Conservation (phyloP, 768 basidiomycete genomes). For the Xanthoconium stramineum region DNA sequence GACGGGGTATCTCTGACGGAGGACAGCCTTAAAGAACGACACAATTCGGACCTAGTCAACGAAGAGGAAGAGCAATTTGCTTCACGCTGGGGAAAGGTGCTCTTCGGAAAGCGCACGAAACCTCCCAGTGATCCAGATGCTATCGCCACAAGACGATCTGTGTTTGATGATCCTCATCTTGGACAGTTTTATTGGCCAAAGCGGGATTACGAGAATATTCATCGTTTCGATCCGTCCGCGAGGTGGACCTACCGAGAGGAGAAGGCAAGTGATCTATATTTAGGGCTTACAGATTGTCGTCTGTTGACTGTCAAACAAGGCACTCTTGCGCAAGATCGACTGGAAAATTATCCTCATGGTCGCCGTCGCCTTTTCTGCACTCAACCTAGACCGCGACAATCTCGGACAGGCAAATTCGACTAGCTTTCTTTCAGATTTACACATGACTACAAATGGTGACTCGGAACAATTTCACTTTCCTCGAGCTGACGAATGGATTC, state of each 20-base stretch:
- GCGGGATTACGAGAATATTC: slow-evolving; percentile 50
- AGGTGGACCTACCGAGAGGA: slow-evolving; percentile 63
- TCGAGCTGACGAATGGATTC: neutral
- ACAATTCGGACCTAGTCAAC: slow-evolving; percentile 1
- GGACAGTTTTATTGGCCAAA: slow-evolving; percentile 39
- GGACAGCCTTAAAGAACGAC: neutral
- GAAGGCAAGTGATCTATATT: slow-evolving; percentile 27
- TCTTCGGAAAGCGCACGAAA: neutral
- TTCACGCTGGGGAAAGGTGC: neutral
- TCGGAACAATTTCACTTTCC: neutral
- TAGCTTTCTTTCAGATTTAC: slow-evolving; percentile 54
- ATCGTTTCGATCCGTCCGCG: slow-evolving; percentile 53
- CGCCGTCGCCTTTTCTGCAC: slow-evolving; percentile 53
- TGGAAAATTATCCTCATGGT: slow-evolving; percentile 61
- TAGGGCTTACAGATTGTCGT: too few species aligned
- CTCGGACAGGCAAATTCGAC: slow-evolving; percentile 56
- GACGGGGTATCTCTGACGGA: neutral
- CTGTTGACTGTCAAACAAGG: slow-evolving; percentile 26
- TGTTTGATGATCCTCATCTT: slow-evolving; percentile 49
- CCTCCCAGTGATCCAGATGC: slow-evolving; percentile 29
- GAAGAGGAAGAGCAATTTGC: slow-evolving; percentile 1
- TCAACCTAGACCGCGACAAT: slow-evolving; percentile 54
- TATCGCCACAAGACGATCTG: slow-evolving; percentile 46
- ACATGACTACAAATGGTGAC: slow-evolving; percentile 47
- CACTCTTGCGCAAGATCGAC: slow-evolving; percentile 52